Evolutionary conservation across 257 asterid genomes (phyloP).

Genomic region (Thymus mandschuricus): DNA sequence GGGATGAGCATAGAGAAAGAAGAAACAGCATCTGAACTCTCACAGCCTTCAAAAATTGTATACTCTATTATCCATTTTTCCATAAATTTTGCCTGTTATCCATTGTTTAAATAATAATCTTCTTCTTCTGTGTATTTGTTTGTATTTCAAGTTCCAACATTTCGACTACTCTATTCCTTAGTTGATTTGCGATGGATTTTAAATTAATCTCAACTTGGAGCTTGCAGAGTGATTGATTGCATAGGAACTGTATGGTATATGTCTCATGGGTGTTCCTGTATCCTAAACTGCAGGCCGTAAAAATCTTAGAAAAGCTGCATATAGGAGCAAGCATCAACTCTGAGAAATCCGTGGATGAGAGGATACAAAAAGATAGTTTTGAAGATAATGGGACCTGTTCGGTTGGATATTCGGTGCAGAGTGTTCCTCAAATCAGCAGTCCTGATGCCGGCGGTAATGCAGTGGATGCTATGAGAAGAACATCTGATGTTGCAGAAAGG

Average conservation of each 20-base stretch:
- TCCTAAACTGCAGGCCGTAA: slow-evolving; percentile 46
- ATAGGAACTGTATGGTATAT: background rate
- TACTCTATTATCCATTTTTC: slow-evolving; percentile 12
- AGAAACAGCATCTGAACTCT: slow-evolving; percentile 32
- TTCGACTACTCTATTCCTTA: background rate
- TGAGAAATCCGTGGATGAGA: slow-evolving; percentile 37
- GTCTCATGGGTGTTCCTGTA: slow-evolving; percentile 11
- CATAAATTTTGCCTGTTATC: background rate
- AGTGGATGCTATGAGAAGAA: slow-evolving; percentile 13
- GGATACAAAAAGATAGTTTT: slow-evolving; percentile 30
- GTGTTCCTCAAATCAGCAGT: slow-evolving; percentile 12
- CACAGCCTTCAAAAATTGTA: slow-evolving; percentile 48
- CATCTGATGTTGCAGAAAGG: slow-evolving; percentile 24
- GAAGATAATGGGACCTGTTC: slow-evolving; percentile 33
- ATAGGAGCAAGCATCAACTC: slow-evolving; percentile 38
- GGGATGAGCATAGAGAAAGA: slow-evolving; percentile 39
- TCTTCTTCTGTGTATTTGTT: background rate
- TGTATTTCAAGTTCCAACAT: background rate
- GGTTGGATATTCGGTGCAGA: slow-evolving; percentile 25
- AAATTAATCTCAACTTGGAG: background rate
- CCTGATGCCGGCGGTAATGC: slow-evolving; percentile 13
- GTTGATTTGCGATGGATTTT: background rate
- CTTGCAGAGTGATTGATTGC: background rate
- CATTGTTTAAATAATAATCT: background rate
- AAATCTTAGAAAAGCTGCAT: slow-evolving; percentile 54